Evolutionary conservation across 2,329 filamentous ascomycete species (phyloP).

Genomic region (Colletotrichum falcatum): DNA sequence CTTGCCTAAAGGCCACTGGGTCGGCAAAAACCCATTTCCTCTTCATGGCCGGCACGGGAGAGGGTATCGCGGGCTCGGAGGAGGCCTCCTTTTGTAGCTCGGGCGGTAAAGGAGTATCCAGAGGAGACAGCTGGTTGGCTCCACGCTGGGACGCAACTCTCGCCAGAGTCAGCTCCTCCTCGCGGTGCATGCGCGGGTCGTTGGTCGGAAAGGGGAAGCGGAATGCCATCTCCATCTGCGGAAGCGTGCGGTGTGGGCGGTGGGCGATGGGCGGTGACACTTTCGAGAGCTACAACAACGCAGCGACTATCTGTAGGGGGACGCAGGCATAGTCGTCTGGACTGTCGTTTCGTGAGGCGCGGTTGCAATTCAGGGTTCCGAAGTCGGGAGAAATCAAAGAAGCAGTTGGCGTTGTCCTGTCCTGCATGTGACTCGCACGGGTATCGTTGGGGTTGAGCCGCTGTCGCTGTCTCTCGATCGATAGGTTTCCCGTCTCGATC

Average conservation of each 20-base stretch:
- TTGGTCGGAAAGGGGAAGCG: conserved; percentile 49
- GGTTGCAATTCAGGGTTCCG: neutral
- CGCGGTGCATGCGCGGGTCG: conserved; percentile 51
- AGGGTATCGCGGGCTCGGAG: conserved; percentile 28
- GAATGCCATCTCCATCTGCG: conserved; percentile 52
- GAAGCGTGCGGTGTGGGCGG: conserved; percentile 1
- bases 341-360: neutral
- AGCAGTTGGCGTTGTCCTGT: neutral
- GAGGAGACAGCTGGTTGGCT: conserved; percentile 42
- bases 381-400: neutral
- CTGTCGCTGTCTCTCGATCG: conserved; percentile 8
- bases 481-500: conserved; percentile 11
- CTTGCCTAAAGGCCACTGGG: conserved; percentile 67
- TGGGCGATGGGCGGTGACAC: conserved; percentile 18
- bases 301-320: conserved; percentile 27
- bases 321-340: conserved; percentile 30
- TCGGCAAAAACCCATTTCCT: conserved; percentile 69
- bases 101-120: conserved; percentile 33
- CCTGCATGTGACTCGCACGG: conserved; percentile 33
- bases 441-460: conserved; percentile 3
- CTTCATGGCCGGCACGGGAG: conserved; percentile 47
- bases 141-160: conserved; percentile 49
- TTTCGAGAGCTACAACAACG: conserved; percentile 16
- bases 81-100: conserved; percentile 36
- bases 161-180: conserved; percentile 54